phyloP scores from a whole-genome alignment of 208 protist species.

The Acanthamoeba healyi region DNA sequence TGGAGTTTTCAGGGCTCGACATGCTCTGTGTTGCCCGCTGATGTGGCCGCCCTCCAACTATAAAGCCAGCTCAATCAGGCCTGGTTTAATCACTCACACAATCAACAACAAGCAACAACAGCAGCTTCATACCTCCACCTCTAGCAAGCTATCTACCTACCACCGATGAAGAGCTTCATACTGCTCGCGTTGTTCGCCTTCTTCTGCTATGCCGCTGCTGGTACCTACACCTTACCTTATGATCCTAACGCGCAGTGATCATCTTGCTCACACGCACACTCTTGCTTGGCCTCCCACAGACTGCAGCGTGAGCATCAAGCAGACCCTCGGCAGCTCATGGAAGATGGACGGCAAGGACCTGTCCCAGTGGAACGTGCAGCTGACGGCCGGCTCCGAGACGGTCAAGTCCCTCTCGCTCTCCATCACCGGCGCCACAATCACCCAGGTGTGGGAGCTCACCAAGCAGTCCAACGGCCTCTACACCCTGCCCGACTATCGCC shows the following conservation, averaged over 20 bases:
- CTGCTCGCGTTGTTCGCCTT: too few species aligned
- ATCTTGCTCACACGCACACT: background rate
- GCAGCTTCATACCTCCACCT: too few species aligned
- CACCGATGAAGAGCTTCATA: too few species aligned
- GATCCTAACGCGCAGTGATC: too few species aligned
- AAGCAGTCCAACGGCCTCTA: background rate
- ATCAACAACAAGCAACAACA: too few species aligned
- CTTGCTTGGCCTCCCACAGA: background rate
- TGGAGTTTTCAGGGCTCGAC: too few species aligned
- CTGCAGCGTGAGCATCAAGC: background rate
- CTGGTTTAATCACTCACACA: too few species aligned
- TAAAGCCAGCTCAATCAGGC: too few species aligned
- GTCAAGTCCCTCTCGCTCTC: background rate
- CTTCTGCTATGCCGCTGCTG: background rate
- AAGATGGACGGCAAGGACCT: background rate
- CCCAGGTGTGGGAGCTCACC: background rate
- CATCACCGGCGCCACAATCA: background rate
- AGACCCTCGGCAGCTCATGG: background rate
- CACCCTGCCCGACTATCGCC: background rate
- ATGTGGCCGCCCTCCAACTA: too few species aligned
- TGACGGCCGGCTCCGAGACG: background rate
- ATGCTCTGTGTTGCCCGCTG: too few species aligned
- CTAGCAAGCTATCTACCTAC: too few species aligned
- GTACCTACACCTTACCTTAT: too few species aligned
- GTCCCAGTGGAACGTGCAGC: conserved; percentile 13